These are phyloP conservation scores for Wickerhamiella lipophila DNA, from an alignment of 805 yeast species.

Conservation along the genomic window DNA sequence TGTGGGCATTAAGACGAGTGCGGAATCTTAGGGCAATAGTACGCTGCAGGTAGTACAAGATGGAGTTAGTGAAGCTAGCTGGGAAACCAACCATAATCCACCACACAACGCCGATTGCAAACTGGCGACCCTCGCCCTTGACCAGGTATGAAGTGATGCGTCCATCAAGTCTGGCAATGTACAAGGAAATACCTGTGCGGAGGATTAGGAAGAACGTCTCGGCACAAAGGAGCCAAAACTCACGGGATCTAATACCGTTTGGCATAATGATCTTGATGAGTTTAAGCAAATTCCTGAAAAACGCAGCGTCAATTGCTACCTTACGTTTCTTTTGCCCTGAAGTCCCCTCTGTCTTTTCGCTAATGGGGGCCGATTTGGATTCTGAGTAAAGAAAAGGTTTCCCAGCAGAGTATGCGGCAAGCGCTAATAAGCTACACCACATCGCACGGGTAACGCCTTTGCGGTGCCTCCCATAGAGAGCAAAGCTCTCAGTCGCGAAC, in stretches of 20 bases:
- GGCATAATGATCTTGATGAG: conserved; percentile 29
- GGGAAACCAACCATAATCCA: conserved; percentile 87
- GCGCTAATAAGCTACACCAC: conserved; percentile 16
- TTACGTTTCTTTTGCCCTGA: conserved; percentile 7
- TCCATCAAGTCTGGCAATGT: conserved; percentile 82
- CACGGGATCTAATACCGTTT: conserved; percentile 23
- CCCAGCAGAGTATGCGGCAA: neutral
- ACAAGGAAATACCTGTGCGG: conserved; percentile 62
- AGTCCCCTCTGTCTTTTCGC: neutral
- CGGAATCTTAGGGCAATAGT: conserved; percentile 38
- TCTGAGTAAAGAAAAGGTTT: neutral
- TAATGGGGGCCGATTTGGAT: neutral
- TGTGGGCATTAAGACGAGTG: conserved; percentile 46
- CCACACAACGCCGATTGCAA: conserved; percentile 46
- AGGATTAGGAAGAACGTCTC: conserved; percentile 50
- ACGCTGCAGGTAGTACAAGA: conserved; percentile 36
- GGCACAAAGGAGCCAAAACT: conserved; percentile 31
- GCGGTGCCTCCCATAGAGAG: conserved; percentile 16
- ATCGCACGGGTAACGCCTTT: conserved; percentile 17
- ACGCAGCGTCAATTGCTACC: conserved; percentile 27
- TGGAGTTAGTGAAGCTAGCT: conserved; percentile 64
- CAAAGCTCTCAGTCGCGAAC: conserved; percentile 7
- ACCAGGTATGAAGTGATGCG: conserved; percentile 69
- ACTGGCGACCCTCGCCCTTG: conserved; percentile 50
- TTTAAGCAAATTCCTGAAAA: conserved; percentile 22